A percentile compares a stretch with the other conserved stretches of the same genome.
These are phyloP conservation scores for Lignosus rhinocerotis DNA, from an alignment of 1,284 basidiomycete species.

Conservation along the genomic window DNA sequence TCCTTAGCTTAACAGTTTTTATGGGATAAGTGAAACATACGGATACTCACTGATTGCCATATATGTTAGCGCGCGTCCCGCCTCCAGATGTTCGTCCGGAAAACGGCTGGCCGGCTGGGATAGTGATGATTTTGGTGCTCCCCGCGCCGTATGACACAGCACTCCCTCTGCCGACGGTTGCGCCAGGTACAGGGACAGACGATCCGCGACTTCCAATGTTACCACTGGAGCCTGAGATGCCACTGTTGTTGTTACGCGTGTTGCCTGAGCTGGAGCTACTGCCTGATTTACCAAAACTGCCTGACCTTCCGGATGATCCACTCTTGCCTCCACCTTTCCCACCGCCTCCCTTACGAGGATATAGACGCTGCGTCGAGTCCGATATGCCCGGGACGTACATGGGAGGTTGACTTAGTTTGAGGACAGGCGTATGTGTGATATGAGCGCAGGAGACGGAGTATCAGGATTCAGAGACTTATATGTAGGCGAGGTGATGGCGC, in stretches of 20 bases:
- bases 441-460: background rate
- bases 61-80: conserved; percentile 39
- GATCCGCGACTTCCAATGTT: conserved; percentile 23
- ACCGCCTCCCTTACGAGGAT: conserved; percentile 29
- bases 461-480: no score
- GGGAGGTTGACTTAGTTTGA: background rate
- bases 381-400: conserved; percentile 39
- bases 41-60: conserved; percentile 40
- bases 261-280: conserved; percentile 22
- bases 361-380: conserved; percentile 22
- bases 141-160: conserved; percentile 41
- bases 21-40: background rate
- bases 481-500: no score
- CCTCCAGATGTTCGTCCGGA: conserved; percentile 45
- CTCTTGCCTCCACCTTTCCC: conserved; percentile 20
- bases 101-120: conserved; percentile 43
- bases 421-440: background rate
- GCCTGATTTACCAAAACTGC: background rate
- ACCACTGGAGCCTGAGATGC: conserved; percentile 24
- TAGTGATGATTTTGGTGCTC: conserved; percentile 35
- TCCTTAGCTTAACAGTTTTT: background rate
- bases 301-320: conserved; percentile 3
- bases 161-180: conserved; percentile 28
- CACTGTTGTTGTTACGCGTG: conserved; percentile 14
- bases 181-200: conserved; percentile 31